phyloP scores from a whole-genome alignment of 192 early-diverging fungal genomes.

The Coemansia guatemalensis region DNA sequence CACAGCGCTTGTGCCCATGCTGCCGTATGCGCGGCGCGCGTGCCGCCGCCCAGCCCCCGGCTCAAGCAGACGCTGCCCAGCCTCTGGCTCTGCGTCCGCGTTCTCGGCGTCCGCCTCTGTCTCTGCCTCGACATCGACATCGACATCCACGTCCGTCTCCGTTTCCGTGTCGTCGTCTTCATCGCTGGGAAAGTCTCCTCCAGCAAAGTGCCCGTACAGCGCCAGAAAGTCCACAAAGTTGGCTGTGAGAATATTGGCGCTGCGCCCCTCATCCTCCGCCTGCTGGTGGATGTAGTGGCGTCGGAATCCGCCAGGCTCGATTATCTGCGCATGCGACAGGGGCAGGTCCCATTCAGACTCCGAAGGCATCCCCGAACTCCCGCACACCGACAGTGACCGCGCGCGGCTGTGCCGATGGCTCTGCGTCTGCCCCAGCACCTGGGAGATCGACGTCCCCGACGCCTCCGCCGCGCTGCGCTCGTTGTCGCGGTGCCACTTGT shows the following conservation, averaged over 20 bases:
- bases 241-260: constrained; percentile 68
- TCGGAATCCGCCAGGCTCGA: constrained; percentile 82
- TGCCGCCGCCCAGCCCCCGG: too few species aligned
- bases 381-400: constrained; percentile 20
- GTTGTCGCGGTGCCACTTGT: constrained; percentile 72
- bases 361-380: constrained; percentile 8
- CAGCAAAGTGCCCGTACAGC: constrained; percentile 90
- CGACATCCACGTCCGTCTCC: not conserved
- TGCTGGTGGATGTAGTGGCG: constrained; percentile 76
- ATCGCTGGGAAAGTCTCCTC: constrained; percentile 82
- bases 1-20: too few species aligned
- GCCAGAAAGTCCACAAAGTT: constrained; percentile 93
- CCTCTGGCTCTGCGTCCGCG: too few species aligned
- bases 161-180: constrained; percentile 56
- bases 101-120: not conserved
- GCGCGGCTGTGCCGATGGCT: constrained; percentile 16
- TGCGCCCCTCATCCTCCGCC: constrained; percentile 61
- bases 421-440: constrained; percentile 1
- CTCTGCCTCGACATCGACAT: not conserved
- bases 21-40: too few species aligned
- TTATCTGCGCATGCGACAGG: constrained; percentile 52
- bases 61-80: too few species aligned
- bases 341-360: constrained; percentile 55
- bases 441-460: too few species aligned
- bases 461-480: constrained; percentile 25